Evolutionary conservation across 805 yeast species (phyloP), one percentile per base, ranked within the genome.

Genomic region (Monosporozyma aerobia): DNA sequence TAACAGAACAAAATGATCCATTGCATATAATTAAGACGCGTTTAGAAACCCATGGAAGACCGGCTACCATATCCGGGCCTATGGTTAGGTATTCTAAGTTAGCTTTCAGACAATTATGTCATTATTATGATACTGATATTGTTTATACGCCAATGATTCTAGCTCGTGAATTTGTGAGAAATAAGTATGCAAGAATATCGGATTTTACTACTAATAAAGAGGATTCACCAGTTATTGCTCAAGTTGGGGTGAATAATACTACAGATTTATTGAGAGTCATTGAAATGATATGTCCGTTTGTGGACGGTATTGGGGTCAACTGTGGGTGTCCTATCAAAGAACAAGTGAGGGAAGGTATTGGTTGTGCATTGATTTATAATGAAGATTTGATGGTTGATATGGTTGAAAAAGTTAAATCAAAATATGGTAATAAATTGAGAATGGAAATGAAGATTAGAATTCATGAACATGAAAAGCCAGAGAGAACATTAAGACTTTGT

Each of bases 251-350:
- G 11, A 87, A 87, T 62, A 90, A 89, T 64, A 86, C 83, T 3
- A 79, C 81, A 10, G 98, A 94, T 68, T 71, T 94, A 50, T 65
- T 87, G 25, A 77, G 92, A 54, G 89, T 92, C 63, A 89, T 88
- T 3, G 89, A 86, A 51, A 82, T 94, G 90, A 81, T 90, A n/a
- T 79, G 79, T 53, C 96, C 96, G 0, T 88, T 81, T 63, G 90
- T 87, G 47, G 97, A 92, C 69, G 99, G 95, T 0, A 82, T 94
- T 44, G 97, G 98, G 0, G 76, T 94, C 53, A 94, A 94, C 73
- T 94, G 98, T 69, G 99, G 99, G 0, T 94, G 99, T 70, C 99
- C 99, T 1, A 90, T 94, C 50, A 85, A 84, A 56, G 98, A 92
- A 57, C 98, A 94, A 67, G 87, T 88, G 13, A 76, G 96, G 45